These are phyloP conservation scores for Aethionema arabicum DNA, from an alignment of 345 rosid species.

Conservation along the genomic window DNA sequence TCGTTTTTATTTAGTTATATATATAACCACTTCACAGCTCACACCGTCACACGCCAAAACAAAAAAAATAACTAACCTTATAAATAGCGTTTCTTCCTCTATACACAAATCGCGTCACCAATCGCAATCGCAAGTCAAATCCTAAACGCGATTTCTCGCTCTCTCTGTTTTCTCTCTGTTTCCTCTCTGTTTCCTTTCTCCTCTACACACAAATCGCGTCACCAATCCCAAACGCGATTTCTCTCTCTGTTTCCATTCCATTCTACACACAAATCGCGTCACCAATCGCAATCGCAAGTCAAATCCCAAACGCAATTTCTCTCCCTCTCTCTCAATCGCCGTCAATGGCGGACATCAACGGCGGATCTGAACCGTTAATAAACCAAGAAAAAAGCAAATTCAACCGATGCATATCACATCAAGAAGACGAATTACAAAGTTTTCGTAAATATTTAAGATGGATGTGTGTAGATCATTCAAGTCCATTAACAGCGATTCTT, in stretches of 20 bases:
- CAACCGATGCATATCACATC: conserved; percentile 52
- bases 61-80: too few relatives aligned
- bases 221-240: conserved; percentile 29
- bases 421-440: conserved; percentile 72
- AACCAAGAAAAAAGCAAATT: conserved; percentile 37
- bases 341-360: conserved; percentile 34
- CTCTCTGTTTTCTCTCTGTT: not conserved
- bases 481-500: conserved; percentile 44
- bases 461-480: conserved; percentile 93
- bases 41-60: too few relatives aligned
- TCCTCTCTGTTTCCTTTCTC: not conserved
- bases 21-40: too few relatives aligned
- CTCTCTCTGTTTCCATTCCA: conserved; percentile 9
- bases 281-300: too few relatives aligned
- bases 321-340: not conserved
- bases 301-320: too few relatives aligned
- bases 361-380: conserved; percentile 36
- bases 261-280: too few relatives aligned
- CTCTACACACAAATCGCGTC: not conserved
- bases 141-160: too few relatives aligned
- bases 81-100: too few relatives aligned
- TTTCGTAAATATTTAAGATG: conserved; percentile 71
- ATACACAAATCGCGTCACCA: too few relatives aligned
- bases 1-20: too few relatives aligned
- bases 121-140: too few relatives aligned